Evolutionary conservation across 805 yeast genomes (phyloP), one percentile per base, ranked within the genome.

Genomic region (Middelhovenomyces tepae): DNA sequence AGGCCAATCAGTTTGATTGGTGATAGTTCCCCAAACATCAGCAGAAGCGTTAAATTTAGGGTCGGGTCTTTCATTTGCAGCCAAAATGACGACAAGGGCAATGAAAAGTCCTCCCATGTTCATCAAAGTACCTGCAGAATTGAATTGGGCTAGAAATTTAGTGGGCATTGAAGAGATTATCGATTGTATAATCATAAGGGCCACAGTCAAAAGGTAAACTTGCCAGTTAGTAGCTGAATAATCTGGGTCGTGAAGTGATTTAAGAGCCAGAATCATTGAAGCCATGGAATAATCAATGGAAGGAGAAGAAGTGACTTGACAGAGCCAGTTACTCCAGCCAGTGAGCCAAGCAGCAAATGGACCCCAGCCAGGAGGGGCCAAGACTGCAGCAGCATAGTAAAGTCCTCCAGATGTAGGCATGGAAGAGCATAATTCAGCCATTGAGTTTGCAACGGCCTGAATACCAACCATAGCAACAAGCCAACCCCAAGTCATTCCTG

Each of bases 321-420:
- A 73, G 47, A 75, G 48, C 72, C 75, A 75, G 57, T 75, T 75
- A 17, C 75, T 60, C 71, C 78, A 75, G 37, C 80, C 75, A 6
- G 74, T 71, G 31, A 67, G 48, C 80, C 80, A 75, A 4, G 82
- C 70, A 32, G 71, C 57, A 16, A 71, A 52, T 1, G 79, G 71
- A 11, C 68, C 68, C 52, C 57, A 60, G 43, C 60, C 61, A 15
- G 68, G 69, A 9, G 82, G 81, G 3, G 81, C 69, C 41, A 75
- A 56, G 45, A 73, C 55, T 4, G 75, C 70, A 1, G 75, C 76
- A 11, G 84, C 81, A 45, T 77, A 78, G 31, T 79, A 80, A 6
- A 79, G 65, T 28, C 84, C 84, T 17, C 80, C 72, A 7, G 78
- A 64, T 5, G 80, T 75, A 24, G 85, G 85, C 57, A 71, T 72